Evolutionary conservation across 495 filamentous ascomycete genomes (phyloP), one percentile per base, ranked within the genome.

Genomic region (Podospora appendiculata): DNA sequence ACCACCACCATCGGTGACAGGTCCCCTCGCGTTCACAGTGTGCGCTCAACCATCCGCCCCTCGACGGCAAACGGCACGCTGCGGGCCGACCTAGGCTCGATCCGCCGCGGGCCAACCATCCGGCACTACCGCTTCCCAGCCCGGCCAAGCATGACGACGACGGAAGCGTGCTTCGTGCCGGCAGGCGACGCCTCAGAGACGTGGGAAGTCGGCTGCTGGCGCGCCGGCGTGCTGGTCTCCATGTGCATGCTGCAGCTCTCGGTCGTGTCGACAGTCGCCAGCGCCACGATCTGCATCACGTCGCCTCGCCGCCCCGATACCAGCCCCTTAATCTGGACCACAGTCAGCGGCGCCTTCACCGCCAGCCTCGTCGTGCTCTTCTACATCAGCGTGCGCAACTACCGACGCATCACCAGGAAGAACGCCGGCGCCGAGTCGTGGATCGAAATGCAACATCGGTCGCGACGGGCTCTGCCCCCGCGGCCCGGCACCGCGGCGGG

Each of bases 371-470:
- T 36, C 41, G 42, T 25, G 10, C 25, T 50, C 7, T 10, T 61
- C 8, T 39, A n/a, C 17, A 5, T 55, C 13, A 32, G 40, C 32
- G 32, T 47, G 11, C 32, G 17, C 9, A 47, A 38, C 6, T 48
- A 51, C 36, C 51, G 52, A 17, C 48, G 44, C 25, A 19, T 39
- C 25, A 33, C 32, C 8, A 41, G 50, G 32, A 33, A 52, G 11
- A 3, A 51, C 5, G 41, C 41, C 10, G 48, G 40, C n/a, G 48
- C 41, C 0, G 57, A 60, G 33, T 32, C 8, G 4, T 62, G 59
- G 59, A 62, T 62, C 33, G 55, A 61, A 35, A 55, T 61, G 58
- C 50, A 57, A 1, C 47, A 45, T 11, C 58, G 51, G 14, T 41
- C 47, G 10, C 11, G 54, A 25, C 36, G 36, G 6, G 42, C 54